Conservation (phyloP, 805 yeast genomes). For the Ogataea methylovora region DNA sequence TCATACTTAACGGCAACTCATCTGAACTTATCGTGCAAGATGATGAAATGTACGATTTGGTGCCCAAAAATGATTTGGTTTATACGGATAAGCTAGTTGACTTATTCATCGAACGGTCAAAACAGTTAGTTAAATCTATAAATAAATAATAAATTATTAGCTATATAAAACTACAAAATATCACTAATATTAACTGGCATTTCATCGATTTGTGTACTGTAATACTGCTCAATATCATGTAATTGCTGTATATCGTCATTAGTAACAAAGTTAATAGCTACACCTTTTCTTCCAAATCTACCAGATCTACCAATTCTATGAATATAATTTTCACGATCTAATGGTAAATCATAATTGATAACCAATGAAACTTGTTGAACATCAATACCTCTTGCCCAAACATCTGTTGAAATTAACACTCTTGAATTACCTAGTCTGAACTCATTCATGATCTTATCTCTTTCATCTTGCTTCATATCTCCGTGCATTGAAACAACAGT, state of each 20-base stretch:
- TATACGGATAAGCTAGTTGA: too few relatives aligned
- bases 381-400: conserved; percentile 97
- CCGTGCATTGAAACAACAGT: conserved; percentile 96
- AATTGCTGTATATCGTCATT: conserved; percentile 66
- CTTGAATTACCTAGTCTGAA: conserved; percentile 92
- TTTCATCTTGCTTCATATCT: conserved; percentile 90
- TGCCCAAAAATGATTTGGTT: conserved; percentile 9
- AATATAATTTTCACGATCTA: conserved; percentile 89
- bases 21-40: conserved; percentile 5
- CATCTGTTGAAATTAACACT: conserved; percentile 91
- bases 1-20: conserved; percentile 1
- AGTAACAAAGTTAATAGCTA: conserved; percentile 91
- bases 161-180: not conserved
- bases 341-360: conserved; percentile 90
- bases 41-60: conserved; percentile 1
- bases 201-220: conserved; percentile 67
- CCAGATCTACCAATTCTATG: conserved; percentile 99
- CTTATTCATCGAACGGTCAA: conserved; percentile 6
- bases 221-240: conserved; percentile 68
- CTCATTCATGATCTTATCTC: conserved; percentile 93
- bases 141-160: too few relatives aligned
- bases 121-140: conserved; percentile 2
- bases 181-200: conserved; percentile 72
- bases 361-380: conserved; percentile 97
- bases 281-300: conserved; percentile 97